Evolutionary conservation across 805 yeast species (phyloP).

Genomic region (Ogataea angusta): DNA sequence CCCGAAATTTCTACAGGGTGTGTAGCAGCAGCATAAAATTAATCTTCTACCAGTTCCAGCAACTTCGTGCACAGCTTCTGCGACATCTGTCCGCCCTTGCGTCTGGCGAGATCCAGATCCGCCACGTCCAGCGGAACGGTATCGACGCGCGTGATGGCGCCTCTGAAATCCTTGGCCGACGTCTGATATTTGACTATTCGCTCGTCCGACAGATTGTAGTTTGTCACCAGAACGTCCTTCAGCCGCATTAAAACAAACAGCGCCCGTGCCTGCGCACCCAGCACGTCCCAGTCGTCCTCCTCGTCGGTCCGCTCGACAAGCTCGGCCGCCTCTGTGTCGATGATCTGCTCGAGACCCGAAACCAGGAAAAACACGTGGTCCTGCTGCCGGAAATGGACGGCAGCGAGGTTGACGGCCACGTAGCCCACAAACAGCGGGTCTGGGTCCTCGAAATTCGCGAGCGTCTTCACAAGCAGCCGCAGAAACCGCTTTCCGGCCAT

Average conservation of each 20-base stretch:
- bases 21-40: constrained; percentile 10
- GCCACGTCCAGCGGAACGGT: constrained; percentile 6
- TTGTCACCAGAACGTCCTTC: constrained; percentile 11
- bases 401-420: constrained; percentile 39
- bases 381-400: constrained; percentile 36
- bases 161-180: constrained; percentile 18
- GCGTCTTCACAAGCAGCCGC: constrained; percentile 30
- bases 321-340: constrained; percentile 41
- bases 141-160: constrained; percentile 14
- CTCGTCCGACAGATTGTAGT: constrained; percentile 22
- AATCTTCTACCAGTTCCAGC: constrained; percentile 3
- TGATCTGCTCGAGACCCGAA: constrained; percentile 40
- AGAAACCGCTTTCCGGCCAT: constrained; percentile 42
- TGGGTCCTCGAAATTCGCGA: constrained; percentile 23
- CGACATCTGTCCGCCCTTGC: not conserved
- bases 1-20: constrained; percentile 38
- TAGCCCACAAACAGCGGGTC: constrained; percentile 33
- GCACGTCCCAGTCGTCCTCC: constrained; percentile 8
- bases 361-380: constrained; percentile 53
- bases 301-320: constrained; percentile 26
- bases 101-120: constrained; percentile 8
- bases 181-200: constrained; percentile 24
- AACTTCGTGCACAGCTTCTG: constrained; percentile 2
- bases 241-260: constrained; percentile 17
- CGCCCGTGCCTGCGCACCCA: constrained; percentile 17